Percentiles rank a stretch among this genome's conserved stretches.
Evolutionary conservation across 2,329 filamentous ascomycete genomes (phyloP).

Genomic region (Podosphaera fusca): DNA sequence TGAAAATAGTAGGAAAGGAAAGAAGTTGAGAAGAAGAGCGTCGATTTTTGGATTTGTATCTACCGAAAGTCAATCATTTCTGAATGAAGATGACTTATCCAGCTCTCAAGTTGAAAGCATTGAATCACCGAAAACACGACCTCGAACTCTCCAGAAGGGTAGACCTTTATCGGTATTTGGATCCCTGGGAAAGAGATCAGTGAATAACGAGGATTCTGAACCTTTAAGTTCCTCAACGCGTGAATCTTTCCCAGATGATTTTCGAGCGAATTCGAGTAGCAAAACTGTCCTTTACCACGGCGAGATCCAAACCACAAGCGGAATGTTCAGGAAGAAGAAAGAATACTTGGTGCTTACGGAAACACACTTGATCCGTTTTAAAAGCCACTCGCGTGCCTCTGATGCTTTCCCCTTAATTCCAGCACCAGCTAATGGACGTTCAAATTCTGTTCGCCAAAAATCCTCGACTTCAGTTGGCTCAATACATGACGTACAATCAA

Average conservation of each 20-base stretch:
- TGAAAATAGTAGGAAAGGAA: constrained; percentile 10
- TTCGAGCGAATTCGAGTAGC: constrained; percentile 1
- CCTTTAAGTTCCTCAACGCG: constrained; percentile 7
- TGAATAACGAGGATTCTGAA: constrained; percentile 9
- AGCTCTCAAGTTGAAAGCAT: constrained; percentile 9
- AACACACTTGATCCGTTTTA: constrained; percentile 42
- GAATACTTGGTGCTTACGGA: constrained; percentile 52
- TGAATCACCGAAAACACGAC: constrained; percentile 10
- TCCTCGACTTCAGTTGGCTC: constrained; percentile 35
- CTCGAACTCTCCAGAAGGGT: constrained; percentile 13
- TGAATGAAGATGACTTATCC: constrained; percentile 5
- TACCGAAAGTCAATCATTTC: constrained; percentile 6
- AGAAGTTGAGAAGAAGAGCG: constrained; percentile 11
- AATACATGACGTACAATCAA: constrained; percentile 34
- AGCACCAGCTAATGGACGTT: constrained; percentile 18
- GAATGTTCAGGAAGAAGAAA: constrained; percentile 49
- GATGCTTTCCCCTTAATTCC: constrained; percentile 35
- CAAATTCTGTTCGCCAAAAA: constrained; percentile 27
- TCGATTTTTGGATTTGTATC: constrained; percentile 13
- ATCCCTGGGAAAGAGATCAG: constrained; percentile 15
- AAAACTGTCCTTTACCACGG: constrained; percentile 37
- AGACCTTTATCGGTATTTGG: constrained; percentile 16
- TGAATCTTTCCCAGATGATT: constrained; percentile 9
- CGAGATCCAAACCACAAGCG: constrained; percentile 45
- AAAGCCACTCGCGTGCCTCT: constrained; percentile 39